Percentiles rank a stretch among this genome's conserved stretches.
These are phyloP conservation scores for Sugiyamaella mastotermitis DNA, from an alignment of 805 yeast genomes.

Conservation along the genomic window DNA sequence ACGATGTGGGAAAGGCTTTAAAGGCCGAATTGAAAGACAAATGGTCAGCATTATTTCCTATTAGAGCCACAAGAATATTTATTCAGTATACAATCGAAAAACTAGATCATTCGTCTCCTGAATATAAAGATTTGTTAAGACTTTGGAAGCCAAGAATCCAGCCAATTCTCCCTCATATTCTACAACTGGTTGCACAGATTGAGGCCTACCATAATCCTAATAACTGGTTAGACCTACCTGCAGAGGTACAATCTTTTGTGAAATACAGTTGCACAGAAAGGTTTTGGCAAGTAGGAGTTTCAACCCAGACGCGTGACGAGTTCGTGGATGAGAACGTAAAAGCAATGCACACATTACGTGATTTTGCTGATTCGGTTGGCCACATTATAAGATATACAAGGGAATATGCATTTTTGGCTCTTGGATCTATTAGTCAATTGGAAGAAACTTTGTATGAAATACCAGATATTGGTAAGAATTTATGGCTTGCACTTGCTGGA, in stretches of 20 bases:
- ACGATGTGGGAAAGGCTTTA: constrained; percentile 73
- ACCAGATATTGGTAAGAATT: constrained; percentile 66
- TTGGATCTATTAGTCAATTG: constrained; percentile 82
- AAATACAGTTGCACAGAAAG: constrained; percentile 83
- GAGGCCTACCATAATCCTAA: constrained; percentile 92
- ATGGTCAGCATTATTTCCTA: constrained; percentile 93
- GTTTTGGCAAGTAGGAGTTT: constrained; percentile 98
- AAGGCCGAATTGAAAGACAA: constrained; percentile 77
- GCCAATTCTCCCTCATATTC: constrained; percentile 85
- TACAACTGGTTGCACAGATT: constrained; percentile 81
- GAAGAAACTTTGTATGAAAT: constrained; percentile 85
- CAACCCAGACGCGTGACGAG: constrained; percentile 87
- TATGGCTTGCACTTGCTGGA: constrained; percentile 86
- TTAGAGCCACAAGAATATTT: constrained; percentile 89
- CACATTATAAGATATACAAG: constrained; percentile 92
- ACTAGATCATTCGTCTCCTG: constrained; percentile 70
- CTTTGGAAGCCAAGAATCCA: constrained; percentile 92
- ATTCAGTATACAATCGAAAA: constrained; percentile 94
- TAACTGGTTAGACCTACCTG: constrained; percentile 84
- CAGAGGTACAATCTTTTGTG: constrained; percentile 89
- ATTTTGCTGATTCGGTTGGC: constrained; percentile 97
- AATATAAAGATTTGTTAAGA: constrained; percentile 59
- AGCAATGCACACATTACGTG: constrained; percentile 89
- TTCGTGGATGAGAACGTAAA: constrained; percentile 90
- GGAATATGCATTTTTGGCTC: constrained; percentile 87